Base-by-base conservation (phyloP, 1,139 yeast genomes). In the Suhomyces bokatorum region DNA sequence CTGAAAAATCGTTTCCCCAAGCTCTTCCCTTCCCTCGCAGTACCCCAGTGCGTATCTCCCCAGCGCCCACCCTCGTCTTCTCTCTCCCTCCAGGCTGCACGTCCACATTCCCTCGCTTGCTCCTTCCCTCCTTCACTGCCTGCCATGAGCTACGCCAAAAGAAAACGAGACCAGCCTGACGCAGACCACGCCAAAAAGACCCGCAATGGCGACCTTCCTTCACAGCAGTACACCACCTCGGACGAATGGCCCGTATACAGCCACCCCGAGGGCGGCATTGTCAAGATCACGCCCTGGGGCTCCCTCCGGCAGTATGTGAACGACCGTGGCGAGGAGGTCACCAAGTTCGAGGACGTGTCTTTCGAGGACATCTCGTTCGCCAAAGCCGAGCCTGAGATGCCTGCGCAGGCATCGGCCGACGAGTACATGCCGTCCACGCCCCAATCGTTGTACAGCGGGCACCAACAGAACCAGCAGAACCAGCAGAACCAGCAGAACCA, bases 241-340 rank as follows among this genome's bases (percentile, higher is more conserved):
- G 66, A 72, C 35, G 83, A 80, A 46, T 82, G 83, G 78, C 85
- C 87, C 3, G 70, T 76, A 40, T 82, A 78, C 54, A 67, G 73
- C 43, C 86, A 81, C 48, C 87, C 87, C 2, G 80, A 80, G 16
- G 87, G 87, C 6, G 87, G 87, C 0, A 67, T 72, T 20, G 75
- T 82, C 40, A 83, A 81, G 57, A 78, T 81, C 44, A 80, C 86
- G 0, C 87, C 87, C 6, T 78, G 83, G 71, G 87, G 87, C 44
- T 56, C 63, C 44, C 53, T 46, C 36, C 49, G 78, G 43, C 76
- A 73, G 49, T 69, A 56, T 52, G 57, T 59, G 35, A 60, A 67
- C 45, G 54, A 54, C 12, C 64, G 64, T 22, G 77, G 77, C 20
- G 72, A 71, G 48, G 55, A 58, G 36, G 58, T 66, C 31, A 69